Conservation (phyloP, 208 protist species). For the Blastocrithidia nonstop region DNA sequence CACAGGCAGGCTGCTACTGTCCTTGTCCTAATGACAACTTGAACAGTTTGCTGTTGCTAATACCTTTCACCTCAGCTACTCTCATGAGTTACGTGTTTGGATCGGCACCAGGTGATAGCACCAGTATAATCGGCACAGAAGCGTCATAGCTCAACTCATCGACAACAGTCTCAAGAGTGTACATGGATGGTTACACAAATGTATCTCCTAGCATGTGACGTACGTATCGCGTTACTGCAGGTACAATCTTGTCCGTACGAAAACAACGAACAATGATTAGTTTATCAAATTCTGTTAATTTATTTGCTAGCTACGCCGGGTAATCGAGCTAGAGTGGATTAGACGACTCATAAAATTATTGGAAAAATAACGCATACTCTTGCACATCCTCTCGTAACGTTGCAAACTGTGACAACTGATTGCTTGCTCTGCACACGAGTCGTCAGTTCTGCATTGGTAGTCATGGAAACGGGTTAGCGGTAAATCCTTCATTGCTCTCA, state of each 20-base stretch:
- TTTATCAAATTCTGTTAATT: constrained; percentile 66
- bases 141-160: constrained; percentile 78
- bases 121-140: constrained; percentile 91
- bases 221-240: constrained; percentile 88
- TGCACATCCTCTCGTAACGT: constrained; percentile 21
- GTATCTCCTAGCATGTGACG: constrained; percentile 48
- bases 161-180: constrained; percentile 86
- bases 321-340: constrained; percentile 63
- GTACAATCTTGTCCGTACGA: constrained; percentile 92
- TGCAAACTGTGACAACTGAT: constrained; percentile 48
- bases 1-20: constrained; percentile 83
- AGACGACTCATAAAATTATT: constrained; percentile 74
- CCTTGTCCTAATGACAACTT: constrained; percentile 94
- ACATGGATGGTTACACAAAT: constrained; percentile 88
- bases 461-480: constrained; percentile 66
- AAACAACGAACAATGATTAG: constrained; percentile 89
- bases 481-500: constrained; percentile 12
- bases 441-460: constrained; percentile 83
- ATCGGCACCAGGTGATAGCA: constrained; percentile 95
- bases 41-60: constrained; percentile 56
- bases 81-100: constrained; percentile 88
- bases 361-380: constrained; percentile 44
- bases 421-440: constrained; percentile 46
- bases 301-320: constrained; percentile 31
- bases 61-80: constrained; percentile 86